Base-by-base conservation (phyloP, 768 basidiomycete species). In the Panaeolus cyanescens region DNA sequence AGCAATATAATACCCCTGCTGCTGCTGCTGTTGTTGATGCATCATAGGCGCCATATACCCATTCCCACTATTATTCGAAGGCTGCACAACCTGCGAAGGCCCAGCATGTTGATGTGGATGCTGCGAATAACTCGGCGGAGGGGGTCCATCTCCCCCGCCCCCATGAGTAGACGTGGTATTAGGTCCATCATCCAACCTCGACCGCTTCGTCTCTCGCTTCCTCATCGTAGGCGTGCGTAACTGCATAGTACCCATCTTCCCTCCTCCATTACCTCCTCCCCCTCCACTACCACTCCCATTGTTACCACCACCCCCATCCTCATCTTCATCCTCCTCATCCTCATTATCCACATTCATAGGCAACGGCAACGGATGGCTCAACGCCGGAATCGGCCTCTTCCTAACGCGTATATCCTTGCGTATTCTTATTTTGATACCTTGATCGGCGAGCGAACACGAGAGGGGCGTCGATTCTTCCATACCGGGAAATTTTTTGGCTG, bases 401-500 rank as follows among this genome's bases (percentile, higher is more conserved):
- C 93, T 85, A 25, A 91, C 88, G 1, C 93, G 87, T 33, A 95
- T 93, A 61, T 96, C 93, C 73, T 95, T 96, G 33, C 95, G 85
- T 57, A 96, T 96, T 31, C 94, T 88, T 58, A 96, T 95, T 76
- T 96, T 96, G 76, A 96, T 94, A 22, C 95, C 95, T 74, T 96
- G 95, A 70, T 96, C 94, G n/a, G 94, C 93, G 58, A 96, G 84
- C 0, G 92, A 92, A 65, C 89, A 92, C 1, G 95, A 96, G 0
- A 96, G 82, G 3, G 89, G 87, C 0, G 95, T 95, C 4, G 93
- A 95, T 75, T 95, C 95, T 81, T 94, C 92, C 92, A 96, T 96
- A 25, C 95, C 95, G 0, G 95, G 95, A 71, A 96, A 97, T 75
- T 95, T 95, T 83, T 97, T 97, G 15, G 94, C 93, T 0, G 95